Evolutionary conservation across 805 yeast species (phyloP).

Genomic region (Jamesozyma piceae): DNA sequence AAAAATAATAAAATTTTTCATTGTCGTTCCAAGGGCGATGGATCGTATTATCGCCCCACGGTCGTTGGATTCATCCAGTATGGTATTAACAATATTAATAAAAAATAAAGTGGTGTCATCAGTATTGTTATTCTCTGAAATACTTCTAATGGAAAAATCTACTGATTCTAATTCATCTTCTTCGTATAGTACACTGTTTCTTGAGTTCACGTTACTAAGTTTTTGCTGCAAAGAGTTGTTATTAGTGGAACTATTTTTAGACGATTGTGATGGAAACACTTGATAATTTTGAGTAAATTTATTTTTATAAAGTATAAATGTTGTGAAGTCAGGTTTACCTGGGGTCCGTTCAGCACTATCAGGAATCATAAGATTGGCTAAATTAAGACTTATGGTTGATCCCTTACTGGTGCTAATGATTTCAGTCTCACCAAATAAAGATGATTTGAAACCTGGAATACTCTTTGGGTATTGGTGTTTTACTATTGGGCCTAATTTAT

Average conservation of each 20-base stretch:
- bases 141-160: background rate
- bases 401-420: background rate
- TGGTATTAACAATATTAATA: constrained; percentile 47
- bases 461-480: constrained; percentile 48
- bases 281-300: constrained; percentile 12
- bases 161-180: constrained; percentile 3
- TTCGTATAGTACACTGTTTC: constrained; percentile 1
- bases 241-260: too few relatives aligned
- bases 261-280: constrained; percentile 18
- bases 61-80: constrained; percentile 33
- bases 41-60: constrained; percentile 56
- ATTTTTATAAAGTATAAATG: constrained; percentile 42
- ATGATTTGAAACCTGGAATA: constrained; percentile 30
- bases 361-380: constrained; percentile 54
- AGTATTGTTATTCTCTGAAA: background rate
- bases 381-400: constrained; percentile 3
- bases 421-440: background rate
- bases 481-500: constrained; percentile 61
- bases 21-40: constrained; percentile 47
- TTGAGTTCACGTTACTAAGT: background rate
- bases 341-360: constrained; percentile 44
- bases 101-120: constrained; percentile 39
- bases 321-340: constrained; percentile 48
- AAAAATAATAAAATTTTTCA: constrained; percentile 45
- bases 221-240: background rate